Evolutionary conservation across 2,329 filamentous ascomycete genomes (phyloP), one percentile per base, ranked within the genome.

Genomic region (Dothiorella sarmentorum): DNA sequence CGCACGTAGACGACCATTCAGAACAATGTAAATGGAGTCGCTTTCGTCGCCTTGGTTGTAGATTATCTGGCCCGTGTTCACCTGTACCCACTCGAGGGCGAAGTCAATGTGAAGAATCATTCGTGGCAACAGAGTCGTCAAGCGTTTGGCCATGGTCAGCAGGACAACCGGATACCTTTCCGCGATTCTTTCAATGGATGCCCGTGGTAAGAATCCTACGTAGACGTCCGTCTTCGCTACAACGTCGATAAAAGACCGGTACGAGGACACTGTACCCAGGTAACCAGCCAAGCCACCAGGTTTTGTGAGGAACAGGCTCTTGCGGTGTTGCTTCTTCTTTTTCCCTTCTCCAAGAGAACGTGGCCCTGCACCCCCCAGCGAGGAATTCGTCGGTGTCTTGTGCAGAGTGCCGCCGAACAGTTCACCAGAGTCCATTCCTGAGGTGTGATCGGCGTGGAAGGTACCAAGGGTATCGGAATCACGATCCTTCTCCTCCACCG

Each of bases 141-240:
- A 78, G 47, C 94, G 82, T 75, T 99, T 99, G 0, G 94, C 94
- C 87, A 99, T 92, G 0, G 95, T 99, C 44, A 99, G 78, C 9
- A 99, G 78, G 3, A 97, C 89, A 38, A 96, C 90, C 0, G 94
- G 94, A 68, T 97, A 94, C 64, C 85, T 87, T 64, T 99, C 94
- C 1, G 96, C 91, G 45, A 99, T 94, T 63, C 91, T 84, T 69
- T 99, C 94, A 26, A 99, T 80, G 0, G 91, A 89, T 0, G 85
- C 82, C 27, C 91, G 83, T 0, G 94, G 94, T 11, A 99, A 77
- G 64, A 99, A 99, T 1, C 94, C 94, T 13, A 99, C 94, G 67
- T 97, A 97, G 2, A 97, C 94, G 73, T 99, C 94, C 0, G 95
- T 99, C 75, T 97, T 97, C 3, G 94, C 95, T 35, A 93, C 89